phyloP scores from a whole-genome alignment of 495 filamentous ascomycete genomes.

The Neohortaea acidophila region DNA sequence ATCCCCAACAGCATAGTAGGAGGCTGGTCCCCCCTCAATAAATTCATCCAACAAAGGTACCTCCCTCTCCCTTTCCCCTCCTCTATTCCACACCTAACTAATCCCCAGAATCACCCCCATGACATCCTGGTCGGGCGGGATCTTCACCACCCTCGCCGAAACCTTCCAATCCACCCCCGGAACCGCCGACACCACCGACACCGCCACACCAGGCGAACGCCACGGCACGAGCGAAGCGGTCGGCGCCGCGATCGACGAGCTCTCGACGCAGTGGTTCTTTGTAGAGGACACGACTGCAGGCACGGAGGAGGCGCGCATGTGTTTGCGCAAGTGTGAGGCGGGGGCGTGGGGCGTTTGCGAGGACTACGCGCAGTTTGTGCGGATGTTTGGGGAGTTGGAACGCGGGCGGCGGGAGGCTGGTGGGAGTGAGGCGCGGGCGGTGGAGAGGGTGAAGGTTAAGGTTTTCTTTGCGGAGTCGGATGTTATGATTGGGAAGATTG shows the following conservation, averaged over 20 bases:
- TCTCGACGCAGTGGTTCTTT: constrained; percentile 6
- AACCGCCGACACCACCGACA: too few species aligned
- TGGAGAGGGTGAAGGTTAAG: constrained; percentile 6
- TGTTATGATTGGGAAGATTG: constrained; percentile 15
- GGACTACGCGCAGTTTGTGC: constrained; percentile 12
- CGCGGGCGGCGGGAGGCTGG: neutral
- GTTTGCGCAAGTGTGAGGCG: constrained; percentile 8
- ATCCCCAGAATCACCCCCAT: constrained; percentile 10
- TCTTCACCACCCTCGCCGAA: constrained; percentile 3
- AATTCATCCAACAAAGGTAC: constrained; percentile 5
- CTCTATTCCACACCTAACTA: too few species aligned
- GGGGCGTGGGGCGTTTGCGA: constrained; percentile 13
- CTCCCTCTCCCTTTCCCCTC: too few species aligned
- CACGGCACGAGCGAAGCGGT: constrained; percentile 11
- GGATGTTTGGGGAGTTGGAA: constrained; percentile 4
- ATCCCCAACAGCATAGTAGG: constrained; percentile 9
- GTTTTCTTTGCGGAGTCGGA: constrained; percentile 13
- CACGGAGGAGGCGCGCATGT: constrained; percentile 13
- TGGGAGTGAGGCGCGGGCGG: neutral
- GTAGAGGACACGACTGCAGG: constrained; percentile 10
- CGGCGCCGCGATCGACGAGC: constrained; percentile 8
- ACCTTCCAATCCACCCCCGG: constrained; percentile 5
- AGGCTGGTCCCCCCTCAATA: constrained; percentile 5
- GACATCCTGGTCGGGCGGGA: constrained; percentile 13
- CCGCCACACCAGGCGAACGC: constrained; percentile 3